Conservation (phyloP, 1,139 yeast species). For the Martiniozyma asiatica region DNA sequence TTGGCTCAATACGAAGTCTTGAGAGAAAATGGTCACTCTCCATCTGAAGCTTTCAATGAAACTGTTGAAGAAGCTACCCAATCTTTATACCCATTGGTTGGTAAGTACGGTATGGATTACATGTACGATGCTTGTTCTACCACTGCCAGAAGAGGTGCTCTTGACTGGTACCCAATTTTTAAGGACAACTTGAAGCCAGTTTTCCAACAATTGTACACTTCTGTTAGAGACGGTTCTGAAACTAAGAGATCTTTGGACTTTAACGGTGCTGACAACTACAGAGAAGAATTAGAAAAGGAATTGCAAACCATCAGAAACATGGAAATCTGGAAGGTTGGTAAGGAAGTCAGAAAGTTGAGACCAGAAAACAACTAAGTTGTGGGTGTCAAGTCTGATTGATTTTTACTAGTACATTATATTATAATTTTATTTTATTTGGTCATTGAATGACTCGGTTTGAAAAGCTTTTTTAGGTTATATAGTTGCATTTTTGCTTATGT, state of each 20-base stretch:
- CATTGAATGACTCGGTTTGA: too few species aligned
- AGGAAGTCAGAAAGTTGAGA: constrained; percentile 98
- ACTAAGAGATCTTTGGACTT: constrained; percentile 96
- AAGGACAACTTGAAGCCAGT: constrained; percentile 98
- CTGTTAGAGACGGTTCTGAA: constrained; percentile 93
- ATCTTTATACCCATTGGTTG: constrained; percentile 96
- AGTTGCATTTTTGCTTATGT: constrained; percentile 18
- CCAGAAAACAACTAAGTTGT: constrained; percentile 92
- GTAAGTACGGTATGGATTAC: constrained; percentile 99
- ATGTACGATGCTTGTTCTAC: constrained; percentile 99
- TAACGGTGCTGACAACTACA: constrained; percentile 96
- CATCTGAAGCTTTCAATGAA: constrained; percentile 99
- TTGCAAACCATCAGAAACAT: constrained; percentile 84
- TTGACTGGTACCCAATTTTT: constrained; percentile 99
- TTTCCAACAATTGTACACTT: constrained; percentile 87
- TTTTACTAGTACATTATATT: not conserved
- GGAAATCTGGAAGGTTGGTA: constrained; percentile 99
- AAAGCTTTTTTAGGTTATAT: too few species aligned
- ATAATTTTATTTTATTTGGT: not conserved
- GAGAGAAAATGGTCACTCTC: constrained; percentile 99
- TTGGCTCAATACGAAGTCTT: constrained; percentile 98
- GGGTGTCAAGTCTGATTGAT: too few species aligned
- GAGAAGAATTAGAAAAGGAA: constrained; percentile 91
- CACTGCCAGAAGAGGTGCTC: constrained; percentile 99
- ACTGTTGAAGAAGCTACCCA: constrained; percentile 99